Base-by-base conservation (phyloP, 768 basidiomycete genomes). In the Heimioporus sp. region DNA sequence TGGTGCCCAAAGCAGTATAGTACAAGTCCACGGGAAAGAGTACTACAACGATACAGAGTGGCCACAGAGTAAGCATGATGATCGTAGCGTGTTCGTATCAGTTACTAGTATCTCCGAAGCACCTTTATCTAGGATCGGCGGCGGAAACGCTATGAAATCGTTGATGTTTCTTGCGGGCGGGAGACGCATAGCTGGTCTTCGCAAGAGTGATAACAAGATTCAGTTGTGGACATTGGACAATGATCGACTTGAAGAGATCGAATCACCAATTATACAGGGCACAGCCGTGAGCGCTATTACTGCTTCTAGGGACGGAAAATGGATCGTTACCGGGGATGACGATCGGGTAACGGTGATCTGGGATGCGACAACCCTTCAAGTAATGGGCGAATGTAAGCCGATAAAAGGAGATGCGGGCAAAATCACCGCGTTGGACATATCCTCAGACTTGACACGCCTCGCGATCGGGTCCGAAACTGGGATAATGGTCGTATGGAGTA, bases 351-450 rank as follows among this genome's bases (percentile, higher is more conserved):
- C 58, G 40, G 28, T 31, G 8, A 20, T 58, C 48, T 59, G 57
- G 57, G 17, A 43, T 28, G n/a, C 15, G 15, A 10, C 4, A 0
- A 38, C 17, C n/a, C 35, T 21, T 13, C 31, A 28, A 28, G 24
- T 1, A 28, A 7, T 40, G 4, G 24, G 5, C 3, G 6, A 28
- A 28, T 28, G 24, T 28, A 39, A 52, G 15, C 35, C 24, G 7
- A 5, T 28, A 28, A 28, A 35, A 16, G 24, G 49, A 10, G 32
- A 17, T 6, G 10, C 32, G 16, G 31, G 44, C n/a, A 38, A 41
- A 30, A 46, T 58, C 17, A 57, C 50, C 2, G 40, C 55, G 1
- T 38, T 58, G 4, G 56, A 57, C 32, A n/a, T 58, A 28, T 57
- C 56, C 1, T 38, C 36, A 1, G 50, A 57, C 20, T 52, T 50